These are phyloP conservation scores for Aspergillus novoparasiticus DNA, from an alignment of 2,329 filamentous ascomycete species.

Conservation along the genomic window DNA sequence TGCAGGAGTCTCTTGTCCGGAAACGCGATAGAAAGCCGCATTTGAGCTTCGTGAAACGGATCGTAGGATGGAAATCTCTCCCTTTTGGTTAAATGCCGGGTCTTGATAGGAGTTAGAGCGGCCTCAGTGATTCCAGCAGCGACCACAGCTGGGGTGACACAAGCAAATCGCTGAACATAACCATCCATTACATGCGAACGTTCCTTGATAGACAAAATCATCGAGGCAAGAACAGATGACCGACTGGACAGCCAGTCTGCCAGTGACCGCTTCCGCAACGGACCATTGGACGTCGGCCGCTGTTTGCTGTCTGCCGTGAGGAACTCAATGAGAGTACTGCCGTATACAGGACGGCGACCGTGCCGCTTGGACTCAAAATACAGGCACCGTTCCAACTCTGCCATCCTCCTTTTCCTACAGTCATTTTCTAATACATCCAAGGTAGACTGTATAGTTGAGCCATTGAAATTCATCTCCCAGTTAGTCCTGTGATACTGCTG, in stretches of 20 bases:
- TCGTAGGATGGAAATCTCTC: slow-evolving; percentile 64
- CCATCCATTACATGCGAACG: slow-evolving; percentile 73
- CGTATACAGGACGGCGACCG: slow-evolving; percentile 79
- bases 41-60: slow-evolving; percentile 90
- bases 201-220: slow-evolving; percentile 74
- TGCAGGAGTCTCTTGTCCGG: slow-evolving; percentile 95
- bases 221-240: slow-evolving; percentile 54
- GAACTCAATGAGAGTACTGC: slow-evolving; percentile 73
- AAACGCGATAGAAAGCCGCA: slow-evolving; percentile 92
- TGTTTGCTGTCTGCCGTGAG: slow-evolving; percentile 66
- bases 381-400: slow-evolving; percentile 77
- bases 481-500: slow-evolving; percentile 61
- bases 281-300: slow-evolving; percentile 62
- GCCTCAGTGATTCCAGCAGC: slow-evolving; percentile 74
- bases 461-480: slow-evolving; percentile 64
- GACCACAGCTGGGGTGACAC: slow-evolving; percentile 85
- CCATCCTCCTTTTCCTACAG: slow-evolving; percentile 68
- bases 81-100: slow-evolving; percentile 45
- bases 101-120: slow-evolving; percentile 65
- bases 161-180: slow-evolving; percentile 83
- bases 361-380: slow-evolving; percentile 81
- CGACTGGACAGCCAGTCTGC: slow-evolving; percentile 76
- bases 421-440: slow-evolving; percentile 73
- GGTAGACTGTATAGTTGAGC: slow-evolving; percentile 68
- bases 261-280: slow-evolving; percentile 63